A percentile compares a stretch with the other conserved stretches of the same genome.
Evolutionary conservation across 108 stramenopile species (phyloP).

Genomic region (Asterionellopsis glacialis): DNA sequence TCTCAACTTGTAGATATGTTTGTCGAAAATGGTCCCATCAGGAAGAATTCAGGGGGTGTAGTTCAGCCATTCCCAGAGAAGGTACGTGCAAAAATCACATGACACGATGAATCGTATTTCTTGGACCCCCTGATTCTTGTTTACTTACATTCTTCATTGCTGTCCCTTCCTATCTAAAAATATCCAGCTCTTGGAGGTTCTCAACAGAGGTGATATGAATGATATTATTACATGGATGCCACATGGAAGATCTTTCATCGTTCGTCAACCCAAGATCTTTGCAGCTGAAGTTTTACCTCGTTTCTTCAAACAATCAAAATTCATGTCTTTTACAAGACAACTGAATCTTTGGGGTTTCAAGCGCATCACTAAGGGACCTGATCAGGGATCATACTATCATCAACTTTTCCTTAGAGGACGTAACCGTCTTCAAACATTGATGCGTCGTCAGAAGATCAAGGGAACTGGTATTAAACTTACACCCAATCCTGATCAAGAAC

Average conservation of each 20-base stretch:
- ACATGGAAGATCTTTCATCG: conserved; percentile 39
- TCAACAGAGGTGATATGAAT: conserved; percentile 22
- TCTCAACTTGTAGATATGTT: conserved; percentile 18
- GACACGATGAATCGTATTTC: too few species aligned
- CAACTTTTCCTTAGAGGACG: conserved; percentile 44
- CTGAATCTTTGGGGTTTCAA: conserved; percentile 24
- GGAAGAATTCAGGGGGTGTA: conserved; percentile 52
- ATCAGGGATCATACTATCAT: conserved; percentile 45
- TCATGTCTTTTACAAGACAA: conserved; percentile 70
- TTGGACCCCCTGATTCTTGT: not conserved
- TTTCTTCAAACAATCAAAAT: conserved; percentile 87
- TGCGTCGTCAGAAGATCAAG: conserved; percentile 51
- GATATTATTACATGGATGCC: conserved; percentile 50
- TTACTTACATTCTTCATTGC: not conserved
- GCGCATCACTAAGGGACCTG: conserved; percentile 24
- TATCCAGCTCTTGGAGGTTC: conserved; percentile 32
- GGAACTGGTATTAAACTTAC: conserved; percentile 55
- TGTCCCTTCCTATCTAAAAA: not conserved
- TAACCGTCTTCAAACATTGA: conserved; percentile 38
- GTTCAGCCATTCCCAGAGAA: conserved; percentile 44
- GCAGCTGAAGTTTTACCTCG: conserved; percentile 60
- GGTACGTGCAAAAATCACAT: conserved; percentile 10
- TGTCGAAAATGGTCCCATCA: conserved; percentile 31
- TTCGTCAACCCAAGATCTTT: conserved; percentile 44
- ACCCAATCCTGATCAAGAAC: conserved; percentile 35